A percentile compares a stretch with the other conserved stretches of the same genome.
phyloP scores from a whole-genome alignment of 257 asterid species.

The Solanum bulbocastanum region DNA sequence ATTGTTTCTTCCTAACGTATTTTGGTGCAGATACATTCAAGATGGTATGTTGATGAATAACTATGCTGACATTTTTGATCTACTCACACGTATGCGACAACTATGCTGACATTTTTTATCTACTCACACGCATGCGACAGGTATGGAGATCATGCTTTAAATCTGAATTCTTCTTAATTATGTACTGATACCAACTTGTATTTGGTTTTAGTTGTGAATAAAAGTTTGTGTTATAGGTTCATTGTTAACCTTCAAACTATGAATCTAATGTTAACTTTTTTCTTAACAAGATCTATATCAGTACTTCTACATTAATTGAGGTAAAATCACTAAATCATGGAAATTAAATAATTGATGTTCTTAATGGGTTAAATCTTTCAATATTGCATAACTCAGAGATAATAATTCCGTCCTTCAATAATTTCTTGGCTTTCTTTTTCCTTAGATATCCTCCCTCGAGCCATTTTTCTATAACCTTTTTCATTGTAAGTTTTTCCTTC shows the following conservation, averaged over 20 bases:
- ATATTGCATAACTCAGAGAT: neutral
- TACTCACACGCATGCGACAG: slow-evolving; percentile 86
- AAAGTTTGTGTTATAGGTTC: neutral
- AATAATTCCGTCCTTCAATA: neutral
- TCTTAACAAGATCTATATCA: neutral
- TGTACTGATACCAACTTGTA: neutral
- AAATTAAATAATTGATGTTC: neutral
- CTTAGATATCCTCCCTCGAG: neutral
- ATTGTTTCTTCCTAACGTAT: neutral
- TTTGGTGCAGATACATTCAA: slow-evolving; percentile 51
- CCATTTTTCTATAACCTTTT: neutral
- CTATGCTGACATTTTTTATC: slow-evolving; percentile 88
- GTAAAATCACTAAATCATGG: neutral
- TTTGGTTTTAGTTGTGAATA: neutral
- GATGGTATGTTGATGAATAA: slow-evolving; percentile 69
- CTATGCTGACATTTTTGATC: slow-evolving; percentile 88
- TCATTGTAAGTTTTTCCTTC: neutral
- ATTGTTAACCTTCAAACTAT: neutral
- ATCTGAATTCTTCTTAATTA: neutral
- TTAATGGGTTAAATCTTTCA: neutral
- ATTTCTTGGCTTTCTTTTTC: neutral
- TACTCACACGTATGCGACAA: slow-evolving; percentile 84
- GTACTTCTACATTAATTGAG: neutral
- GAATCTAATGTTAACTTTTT: neutral
- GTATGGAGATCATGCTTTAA: slow-evolving; percentile 16